phyloP scores from a whole-genome alignment of 1,284 basidiomycete genomes.

The Sutorius eximius region DNA sequence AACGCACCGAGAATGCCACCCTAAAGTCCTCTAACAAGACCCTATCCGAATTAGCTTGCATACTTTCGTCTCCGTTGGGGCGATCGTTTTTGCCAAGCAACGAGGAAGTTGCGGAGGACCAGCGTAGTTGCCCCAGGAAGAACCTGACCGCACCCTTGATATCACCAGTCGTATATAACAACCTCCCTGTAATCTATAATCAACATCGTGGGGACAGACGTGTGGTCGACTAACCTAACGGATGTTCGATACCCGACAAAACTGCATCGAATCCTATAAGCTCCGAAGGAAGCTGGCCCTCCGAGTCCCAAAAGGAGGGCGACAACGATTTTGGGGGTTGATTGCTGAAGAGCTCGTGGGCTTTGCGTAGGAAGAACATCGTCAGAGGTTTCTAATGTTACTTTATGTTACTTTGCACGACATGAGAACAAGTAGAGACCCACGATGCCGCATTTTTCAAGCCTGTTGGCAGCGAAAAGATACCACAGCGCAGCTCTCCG shows the following conservation, averaged over 20 bases:
- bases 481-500: slow-evolving; percentile 77
- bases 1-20: slow-evolving; percentile 66
- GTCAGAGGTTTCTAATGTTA: slow-evolving; percentile 71
- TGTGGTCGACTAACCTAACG: slow-evolving; percentile 50
- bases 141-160: slow-evolving; percentile 63
- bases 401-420: slow-evolving; percentile 1
- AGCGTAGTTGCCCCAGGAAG: slow-evolving; percentile 59
- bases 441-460: slow-evolving; percentile 81
- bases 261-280: slow-evolving; percentile 58
- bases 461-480: slow-evolving; percentile 63
- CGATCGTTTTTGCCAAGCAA: slow-evolving; percentile 17
- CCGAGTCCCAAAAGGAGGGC: slow-evolving; percentile 75
- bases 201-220: not conserved
- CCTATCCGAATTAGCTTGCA: slow-evolving; percentile 48
- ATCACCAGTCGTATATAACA: slow-evolving; percentile 77
- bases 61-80: slow-evolving; percentile 25
- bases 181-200: slow-evolving; percentile 50
- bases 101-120: slow-evolving; percentile 25
- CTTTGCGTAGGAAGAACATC: slow-evolving; percentile 71
- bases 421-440: slow-evolving; percentile 31
- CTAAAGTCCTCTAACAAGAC: slow-evolving; percentile 76
- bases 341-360: slow-evolving; percentile 58
- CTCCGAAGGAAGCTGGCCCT: slow-evolving; percentile 45
- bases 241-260: slow-evolving; percentile 72
- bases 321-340: slow-evolving; percentile 59